Evolutionary conservation across 2,329 filamentous ascomycete genomes (phyloP).

Genomic region (Alternaria ventricosa): DNA sequence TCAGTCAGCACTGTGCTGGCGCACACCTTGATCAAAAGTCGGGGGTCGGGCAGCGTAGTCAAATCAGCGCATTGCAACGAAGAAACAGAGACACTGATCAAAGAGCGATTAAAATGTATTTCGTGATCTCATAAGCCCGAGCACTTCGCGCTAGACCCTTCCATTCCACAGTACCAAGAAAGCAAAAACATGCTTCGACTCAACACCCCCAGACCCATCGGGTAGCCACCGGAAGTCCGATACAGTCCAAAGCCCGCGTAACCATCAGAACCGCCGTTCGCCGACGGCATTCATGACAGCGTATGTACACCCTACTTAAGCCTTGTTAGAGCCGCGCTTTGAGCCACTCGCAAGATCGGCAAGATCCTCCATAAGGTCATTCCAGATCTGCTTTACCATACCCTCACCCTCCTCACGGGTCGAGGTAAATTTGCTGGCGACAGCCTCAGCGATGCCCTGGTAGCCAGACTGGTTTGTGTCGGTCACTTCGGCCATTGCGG

Average conservation of each 20-base stretch:
- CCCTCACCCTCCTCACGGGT: constrained; percentile 52
- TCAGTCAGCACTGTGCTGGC: not conserved
- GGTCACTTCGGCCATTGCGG: constrained; percentile 64
- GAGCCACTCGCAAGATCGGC: constrained; percentile 40
- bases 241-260: not conserved
- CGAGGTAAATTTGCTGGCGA: constrained; percentile 43
- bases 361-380: constrained; percentile 58
- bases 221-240: not conserved
- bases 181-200: not conserved
- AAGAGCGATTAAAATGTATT: constrained; percentile 17
- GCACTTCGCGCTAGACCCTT: constrained; percentile 42
- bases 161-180: constrained; percentile 6
- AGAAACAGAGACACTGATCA: not conserved
- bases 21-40: not conserved
- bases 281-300: not conserved
- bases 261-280: not conserved
- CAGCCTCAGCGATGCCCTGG: constrained; percentile 61
- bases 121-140: constrained; percentile 46
- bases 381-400: constrained; percentile 55
- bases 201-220: not conserved
- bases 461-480: constrained; percentile 64
- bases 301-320: constrained; percentile 7
- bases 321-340: constrained; percentile 36
- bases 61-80: not conserved
- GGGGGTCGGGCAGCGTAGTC: not conserved